Conservation (phyloP, 768 basidiomycete genomes). For the Xerocomellus amylosporus region DNA sequence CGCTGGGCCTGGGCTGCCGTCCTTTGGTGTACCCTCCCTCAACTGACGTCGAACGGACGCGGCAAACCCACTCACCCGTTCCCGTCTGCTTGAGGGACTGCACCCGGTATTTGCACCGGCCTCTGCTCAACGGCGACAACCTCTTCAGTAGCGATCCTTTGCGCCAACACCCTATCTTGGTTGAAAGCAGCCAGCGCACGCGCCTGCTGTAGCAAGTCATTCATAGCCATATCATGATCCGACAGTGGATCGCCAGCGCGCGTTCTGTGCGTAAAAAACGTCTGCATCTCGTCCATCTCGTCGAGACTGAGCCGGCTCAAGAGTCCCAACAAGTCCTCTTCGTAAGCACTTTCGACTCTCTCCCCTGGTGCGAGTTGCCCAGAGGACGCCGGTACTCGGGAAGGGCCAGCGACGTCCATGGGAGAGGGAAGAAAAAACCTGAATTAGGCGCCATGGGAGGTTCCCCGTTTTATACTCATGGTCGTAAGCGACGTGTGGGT, state of each 20-base stretch:
- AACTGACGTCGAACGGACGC: not conserved
- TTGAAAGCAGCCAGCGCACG: slow-evolving; percentile 13
- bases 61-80: not conserved
- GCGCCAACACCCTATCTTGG: slow-evolving; percentile 25
- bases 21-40: slow-evolving; percentile 5
- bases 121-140: not conserved
- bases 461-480: not conserved
- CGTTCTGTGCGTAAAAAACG: slow-evolving; percentile 3
- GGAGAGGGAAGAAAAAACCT: slow-evolving; percentile 13
- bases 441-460: not conserved
- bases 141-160: slow-evolving; percentile 13
- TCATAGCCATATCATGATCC: slow-evolving; percentile 27
- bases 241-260: slow-evolving; percentile 11
- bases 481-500: slow-evolving; percentile 1
- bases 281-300: slow-evolving; percentile 21
- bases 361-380: not conserved
- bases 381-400: slow-evolving; percentile 4
- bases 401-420: slow-evolving; percentile 30
- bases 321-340: slow-evolving; percentile 23
- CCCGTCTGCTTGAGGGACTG: not conserved
- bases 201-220: slow-evolving; percentile 25
- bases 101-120: not conserved
- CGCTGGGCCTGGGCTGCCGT: not conserved
- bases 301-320: slow-evolving; percentile 17
- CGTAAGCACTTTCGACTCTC: slow-evolving; percentile 24